These are phyloP conservation scores for Paraglomus brasilianum DNA, from an alignment of 192 early-diverging fungal genomes.

Conservation along the genomic window DNA sequence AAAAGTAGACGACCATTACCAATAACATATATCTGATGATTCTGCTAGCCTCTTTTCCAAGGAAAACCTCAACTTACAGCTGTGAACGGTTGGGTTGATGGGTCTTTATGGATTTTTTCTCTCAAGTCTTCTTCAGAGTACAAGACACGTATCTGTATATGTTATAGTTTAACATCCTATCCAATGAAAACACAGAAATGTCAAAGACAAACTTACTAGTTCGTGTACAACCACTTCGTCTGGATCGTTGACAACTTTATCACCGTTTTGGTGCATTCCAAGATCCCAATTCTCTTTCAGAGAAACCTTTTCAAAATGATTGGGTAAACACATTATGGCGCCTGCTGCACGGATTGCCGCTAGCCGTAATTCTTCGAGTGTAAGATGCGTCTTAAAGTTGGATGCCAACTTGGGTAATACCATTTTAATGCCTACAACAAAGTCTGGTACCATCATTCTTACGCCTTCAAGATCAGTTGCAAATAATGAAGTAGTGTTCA, in stretches of 20 bases:
- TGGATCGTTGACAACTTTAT: constrained; percentile 38
- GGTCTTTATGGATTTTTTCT: constrained; percentile 30
- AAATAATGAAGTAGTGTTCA: constrained; percentile 62
- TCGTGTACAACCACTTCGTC: constrained; percentile 54
- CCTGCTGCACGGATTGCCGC: constrained; percentile 64
- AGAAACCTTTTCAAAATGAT: constrained; percentile 66
- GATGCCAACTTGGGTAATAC: constrained; percentile 51
- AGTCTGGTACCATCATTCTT: constrained; percentile 71
- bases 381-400: constrained; percentile 36
- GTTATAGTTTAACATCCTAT: neutral
- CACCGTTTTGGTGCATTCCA: constrained; percentile 42
- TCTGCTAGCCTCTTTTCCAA: too few relatives aligned
- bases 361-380: constrained; percentile 66
- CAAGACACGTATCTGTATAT: constrained; percentile 42
- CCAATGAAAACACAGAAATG: neutral
- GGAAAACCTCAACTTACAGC: constrained; percentile 23
- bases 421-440: constrained; percentile 64
- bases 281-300: constrained; percentile 51
- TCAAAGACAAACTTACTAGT: constrained; percentile 41
- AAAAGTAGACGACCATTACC: neutral
- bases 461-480: constrained; percentile 67
- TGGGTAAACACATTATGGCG: constrained; percentile 64
- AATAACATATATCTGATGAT: constrained; percentile 2
- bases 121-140: constrained; percentile 39
- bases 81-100: constrained; percentile 41